phyloP scores from a whole-genome alignment of 2,329 filamentous ascomycete species.

The Xylaria sp. region DNA sequence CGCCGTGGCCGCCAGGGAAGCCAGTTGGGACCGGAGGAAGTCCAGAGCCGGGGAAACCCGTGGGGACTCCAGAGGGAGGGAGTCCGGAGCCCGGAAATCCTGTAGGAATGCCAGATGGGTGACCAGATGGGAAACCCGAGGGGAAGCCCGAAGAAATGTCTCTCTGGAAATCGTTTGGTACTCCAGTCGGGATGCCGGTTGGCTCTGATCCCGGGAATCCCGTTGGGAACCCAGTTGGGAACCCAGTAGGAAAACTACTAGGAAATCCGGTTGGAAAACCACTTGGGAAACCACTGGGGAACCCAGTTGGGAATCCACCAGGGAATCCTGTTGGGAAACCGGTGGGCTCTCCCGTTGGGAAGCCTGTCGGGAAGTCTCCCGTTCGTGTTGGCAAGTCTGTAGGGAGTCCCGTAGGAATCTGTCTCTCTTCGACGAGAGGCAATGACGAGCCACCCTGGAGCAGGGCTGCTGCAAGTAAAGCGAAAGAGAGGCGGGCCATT shows the following conservation, averaged over 20 bases:
- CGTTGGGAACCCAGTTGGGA: slow-evolving; percentile 24
- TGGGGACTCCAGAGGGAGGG: slow-evolving; percentile 1
- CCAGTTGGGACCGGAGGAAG: slow-evolving; percentile 25
- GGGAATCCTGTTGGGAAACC: slow-evolving; percentile 12
- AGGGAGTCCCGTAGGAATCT: slow-evolving; percentile 8
- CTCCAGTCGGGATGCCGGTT: no score
- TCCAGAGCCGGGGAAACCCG: not conserved
- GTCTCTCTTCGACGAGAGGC: slow-evolving; percentile 32
- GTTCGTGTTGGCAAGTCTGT: not conserved
- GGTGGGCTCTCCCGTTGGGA: not conserved
- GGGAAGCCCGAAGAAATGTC: not conserved
- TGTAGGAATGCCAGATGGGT: slow-evolving; percentile 8
- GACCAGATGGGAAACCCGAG: not conserved
- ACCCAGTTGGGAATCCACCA: not conserved
- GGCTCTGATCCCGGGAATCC: no score
- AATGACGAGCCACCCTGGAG: slow-evolving; percentile 30
- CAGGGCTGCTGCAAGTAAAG: slow-evolving; percentile 32
- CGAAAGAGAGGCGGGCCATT: slow-evolving; percentile 37
- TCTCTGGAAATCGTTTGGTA: no score
- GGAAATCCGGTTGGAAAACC: slow-evolving; percentile 9
- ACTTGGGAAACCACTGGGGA: slow-evolving; percentile 1
- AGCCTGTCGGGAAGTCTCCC: slow-evolving; percentile 1
- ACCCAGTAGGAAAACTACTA: not conserved
- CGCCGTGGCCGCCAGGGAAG: slow-evolving; percentile 12
- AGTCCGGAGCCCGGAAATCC: not conserved